Percentiles rank a stretch among this genome's conserved stretches.
Conservation (phyloP, 352 stramenopile genomes). For the Phytophthora vignae region DNA sequence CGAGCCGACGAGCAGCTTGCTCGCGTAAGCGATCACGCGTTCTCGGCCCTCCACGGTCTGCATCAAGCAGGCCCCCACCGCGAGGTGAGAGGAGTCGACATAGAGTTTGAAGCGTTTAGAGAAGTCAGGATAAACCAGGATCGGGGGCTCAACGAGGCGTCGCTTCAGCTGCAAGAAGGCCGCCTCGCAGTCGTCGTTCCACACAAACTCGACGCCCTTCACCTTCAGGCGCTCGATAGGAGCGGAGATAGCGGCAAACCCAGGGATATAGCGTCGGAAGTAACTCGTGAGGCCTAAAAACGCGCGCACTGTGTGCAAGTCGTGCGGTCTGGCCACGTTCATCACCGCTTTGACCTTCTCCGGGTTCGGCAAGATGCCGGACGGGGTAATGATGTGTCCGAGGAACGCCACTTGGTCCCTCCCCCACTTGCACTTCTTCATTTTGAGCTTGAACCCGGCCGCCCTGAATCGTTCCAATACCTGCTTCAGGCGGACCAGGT, state of each 20-base stretch:
- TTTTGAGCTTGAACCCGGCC: constrained; percentile 9
- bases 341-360: not conserved
- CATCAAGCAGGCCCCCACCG: too few relatives aligned
- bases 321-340: not conserved
- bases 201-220: too few relatives aligned
- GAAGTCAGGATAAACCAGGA: too few relatives aligned
- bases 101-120: too few relatives aligned
- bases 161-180: too few relatives aligned
- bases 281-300: constrained; percentile 1
- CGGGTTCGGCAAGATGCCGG: constrained; percentile 1
- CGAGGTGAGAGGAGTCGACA: too few relatives aligned
- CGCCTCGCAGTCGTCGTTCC: too few relatives aligned
- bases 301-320: not conserved
- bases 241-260: constrained; percentile 1
- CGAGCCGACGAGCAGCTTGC: too few relatives aligned
- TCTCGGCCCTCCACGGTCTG: too few relatives aligned
- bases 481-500: not conserved
- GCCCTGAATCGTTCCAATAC: not conserved
- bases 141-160: too few relatives aligned
- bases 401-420: constrained; percentile 9
- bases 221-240: too few relatives aligned
- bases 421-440: constrained; percentile 15
- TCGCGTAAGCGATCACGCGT: too few relatives aligned
- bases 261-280: constrained; percentile 9
- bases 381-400: constrained; percentile 4